Evolutionary conservation across 2,329 filamentous ascomycete genomes (phyloP).

Genomic region (Trichoderma aggressivum): DNA sequence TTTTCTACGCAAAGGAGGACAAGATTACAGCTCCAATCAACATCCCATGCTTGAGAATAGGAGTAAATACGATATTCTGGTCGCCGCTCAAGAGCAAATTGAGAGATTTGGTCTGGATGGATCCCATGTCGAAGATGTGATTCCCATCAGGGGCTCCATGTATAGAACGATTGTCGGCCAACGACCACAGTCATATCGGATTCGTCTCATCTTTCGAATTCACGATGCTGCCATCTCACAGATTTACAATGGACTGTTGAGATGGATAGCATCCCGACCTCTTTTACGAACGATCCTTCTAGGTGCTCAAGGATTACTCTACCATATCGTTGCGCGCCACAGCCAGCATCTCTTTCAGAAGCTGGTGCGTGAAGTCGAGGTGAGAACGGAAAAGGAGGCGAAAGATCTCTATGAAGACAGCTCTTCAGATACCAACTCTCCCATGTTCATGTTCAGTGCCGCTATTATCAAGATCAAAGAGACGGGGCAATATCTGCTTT

Average conservation of each 20-base stretch:
- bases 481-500: constrained; percentile 24
- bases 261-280: constrained; percentile 27
- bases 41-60: not conserved
- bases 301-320: constrained; percentile 22
- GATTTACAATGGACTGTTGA: constrained; percentile 29
- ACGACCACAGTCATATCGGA: constrained; percentile 35
- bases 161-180: constrained; percentile 31
- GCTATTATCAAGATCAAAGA: constrained; percentile 25
- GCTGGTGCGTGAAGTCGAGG: constrained; percentile 27
- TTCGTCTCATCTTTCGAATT: constrained; percentile 33
- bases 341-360: constrained; percentile 25
- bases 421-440: constrained; percentile 20
- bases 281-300: constrained; percentile 32
- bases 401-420: constrained; percentile 23
- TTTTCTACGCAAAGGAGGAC: not conserved
- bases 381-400: constrained; percentile 25
- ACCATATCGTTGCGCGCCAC: constrained; percentile 30
- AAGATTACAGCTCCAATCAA: not conserved
- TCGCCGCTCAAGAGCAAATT: constrained; percentile 13
- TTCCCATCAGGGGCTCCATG: constrained; percentile 31
- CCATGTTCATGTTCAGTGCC: constrained; percentile 32
- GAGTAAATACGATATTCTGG: constrained; percentile 3
- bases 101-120: constrained; percentile 22
- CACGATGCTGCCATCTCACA: constrained; percentile 21
- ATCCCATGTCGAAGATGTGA: constrained; percentile 29